Percentiles rank a stretch among this genome's conserved stretches.
These are phyloP conservation scores for Prunus fruticosa DNA, from an alignment of 306 rosid species.

Conservation along the genomic window DNA sequence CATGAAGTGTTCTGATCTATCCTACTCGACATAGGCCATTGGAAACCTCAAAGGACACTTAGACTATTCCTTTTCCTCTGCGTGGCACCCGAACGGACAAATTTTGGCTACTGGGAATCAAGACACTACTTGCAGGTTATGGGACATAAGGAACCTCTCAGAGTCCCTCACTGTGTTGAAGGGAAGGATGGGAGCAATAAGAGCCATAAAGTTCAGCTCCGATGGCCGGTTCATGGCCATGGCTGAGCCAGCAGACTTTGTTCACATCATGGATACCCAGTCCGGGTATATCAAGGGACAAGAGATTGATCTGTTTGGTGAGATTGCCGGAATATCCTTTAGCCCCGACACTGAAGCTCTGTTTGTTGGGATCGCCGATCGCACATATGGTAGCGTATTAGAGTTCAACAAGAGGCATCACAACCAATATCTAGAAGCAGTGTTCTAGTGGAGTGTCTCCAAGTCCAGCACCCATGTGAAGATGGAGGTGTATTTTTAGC, in stretches of 20 bases:
- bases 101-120: slow-evolving; percentile 94
- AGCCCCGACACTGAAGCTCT: slow-evolving; percentile 86
- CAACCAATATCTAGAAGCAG: slow-evolving; percentile 39
- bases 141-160: slow-evolving; percentile 90
- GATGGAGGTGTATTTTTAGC: not conserved
- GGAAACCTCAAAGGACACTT: slow-evolving; percentile 79
- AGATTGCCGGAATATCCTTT: slow-evolving; percentile 82
- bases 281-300: slow-evolving; percentile 56
- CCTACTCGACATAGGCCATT: slow-evolving; percentile 35
- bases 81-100: slow-evolving; percentile 92
- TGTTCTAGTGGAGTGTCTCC: slow-evolving; percentile 28
- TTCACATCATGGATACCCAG: slow-evolving; percentile 59
- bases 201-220: slow-evolving; percentile 61
- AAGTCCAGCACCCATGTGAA: not conserved
- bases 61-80: slow-evolving; percentile 88
- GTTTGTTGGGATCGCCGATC: slow-evolving; percentile 80
- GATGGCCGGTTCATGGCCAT: slow-evolving; percentile 82
- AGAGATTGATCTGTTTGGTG: slow-evolving; percentile 90
- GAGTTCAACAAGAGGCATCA: slow-evolving; percentile 61
- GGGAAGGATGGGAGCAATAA: slow-evolving; percentile 93
- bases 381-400: slow-evolving; percentile 77
- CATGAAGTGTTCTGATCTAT: not conserved
- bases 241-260: slow-evolving; percentile 97
- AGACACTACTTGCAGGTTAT: slow-evolving; percentile 90
- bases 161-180: slow-evolving; percentile 68